These are phyloP conservation scores for Podila verticillata DNA, from an alignment of 192 early-diverging fungal species.

Conservation along the genomic window DNA sequence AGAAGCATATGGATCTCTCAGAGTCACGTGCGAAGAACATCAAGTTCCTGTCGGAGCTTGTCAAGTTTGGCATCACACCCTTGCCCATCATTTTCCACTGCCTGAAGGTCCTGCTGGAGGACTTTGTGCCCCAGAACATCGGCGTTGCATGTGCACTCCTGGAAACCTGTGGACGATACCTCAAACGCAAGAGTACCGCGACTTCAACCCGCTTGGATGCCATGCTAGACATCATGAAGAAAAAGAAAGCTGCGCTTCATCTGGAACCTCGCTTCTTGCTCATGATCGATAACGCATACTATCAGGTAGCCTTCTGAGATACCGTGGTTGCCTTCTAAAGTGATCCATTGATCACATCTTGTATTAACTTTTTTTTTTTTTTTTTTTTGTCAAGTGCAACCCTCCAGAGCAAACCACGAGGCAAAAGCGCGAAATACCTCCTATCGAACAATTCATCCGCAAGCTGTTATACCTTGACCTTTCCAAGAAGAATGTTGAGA, in stretches of 20 bases:
- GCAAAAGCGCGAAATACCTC: conserved; percentile 76
- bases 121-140: conserved; percentile 85
- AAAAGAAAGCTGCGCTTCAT: conserved; percentile 87
- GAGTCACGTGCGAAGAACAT: conserved; percentile 87
- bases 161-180: conserved; percentile 90
- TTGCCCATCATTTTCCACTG: conserved; percentile 84
- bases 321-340: background rate
- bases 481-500: conserved; percentile 73
- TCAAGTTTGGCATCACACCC: conserved; percentile 92
- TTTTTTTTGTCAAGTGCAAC: conserved; percentile 65
- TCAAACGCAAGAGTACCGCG: conserved; percentile 78
- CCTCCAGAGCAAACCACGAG: conserved; percentile 76
- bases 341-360: background rate
- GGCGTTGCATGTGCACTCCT: conserved; percentile 86
- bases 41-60: conserved; percentile 89
- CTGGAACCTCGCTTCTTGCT: conserved; percentile 84
- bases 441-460: conserved; percentile 88
- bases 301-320: conserved; percentile 59
- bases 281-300: conserved; percentile 96
- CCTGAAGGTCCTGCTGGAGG: conserved; percentile 86
- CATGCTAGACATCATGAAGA: conserved; percentile 90
- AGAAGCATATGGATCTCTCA: conserved; percentile 74
- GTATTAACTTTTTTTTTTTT: background rate
- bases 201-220: conserved; percentile 74
- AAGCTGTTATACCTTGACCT: conserved; percentile 91